Base-by-base conservation (phyloP, 2,329 filamentous ascomycete genomes). In the Dactylellina leptospora region DNA sequence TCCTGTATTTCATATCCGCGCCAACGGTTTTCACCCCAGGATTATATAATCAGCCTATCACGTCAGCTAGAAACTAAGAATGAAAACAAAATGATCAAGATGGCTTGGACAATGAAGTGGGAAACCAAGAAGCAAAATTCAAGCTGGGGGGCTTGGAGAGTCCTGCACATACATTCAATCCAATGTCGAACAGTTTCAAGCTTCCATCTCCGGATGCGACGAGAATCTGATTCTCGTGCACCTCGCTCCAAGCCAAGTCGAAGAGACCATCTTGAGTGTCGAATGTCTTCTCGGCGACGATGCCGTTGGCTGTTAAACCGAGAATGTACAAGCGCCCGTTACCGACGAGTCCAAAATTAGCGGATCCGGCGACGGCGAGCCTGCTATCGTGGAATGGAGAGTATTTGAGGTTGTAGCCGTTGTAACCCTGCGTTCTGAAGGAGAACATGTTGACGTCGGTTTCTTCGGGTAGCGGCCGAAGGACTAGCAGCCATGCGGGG, bases 211-310 rank as follows among this genome's bases (percentile, higher is more conserved):
- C 95, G 75, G 91, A 93, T 0, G 92, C 93, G 0, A 90, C 89
- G 18, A 96, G 85, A 55, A 97, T 83, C 82, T 99, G 95, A 81
- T 95, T 96, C 82, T 97, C 93, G 82, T 99, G 93, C 76, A 92
- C 87, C 82, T 99, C 95, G 16, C 92, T 96, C 92, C 95, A 97
- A 23, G 93, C 86, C 58, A 95, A 84, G 81, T 99, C 95, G 81
- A 96, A 99, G 75, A 97, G 89, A 45, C 93, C 91, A 80, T 99
- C 95, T 82, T 97, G 96, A 9, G 95, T 99, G 78, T 97, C 93
- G 82, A 93, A 99, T 78, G 90, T 93, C 84, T 95, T 96, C 79
- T 96, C 88, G 53, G 92, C 86, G 59, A 90, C 87, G 66, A 97
- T 90, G 8, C 95, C 95, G 71, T 90, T 87, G 0, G 91, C 85